A percentile compares a stretch with the other conserved stretches of the same genome.
These are phyloP conservation scores for Thuidium tamariscinum DNA, from an alignment of 225 moss, liverwort and hornwort genomes.

Conservation along the genomic window DNA sequence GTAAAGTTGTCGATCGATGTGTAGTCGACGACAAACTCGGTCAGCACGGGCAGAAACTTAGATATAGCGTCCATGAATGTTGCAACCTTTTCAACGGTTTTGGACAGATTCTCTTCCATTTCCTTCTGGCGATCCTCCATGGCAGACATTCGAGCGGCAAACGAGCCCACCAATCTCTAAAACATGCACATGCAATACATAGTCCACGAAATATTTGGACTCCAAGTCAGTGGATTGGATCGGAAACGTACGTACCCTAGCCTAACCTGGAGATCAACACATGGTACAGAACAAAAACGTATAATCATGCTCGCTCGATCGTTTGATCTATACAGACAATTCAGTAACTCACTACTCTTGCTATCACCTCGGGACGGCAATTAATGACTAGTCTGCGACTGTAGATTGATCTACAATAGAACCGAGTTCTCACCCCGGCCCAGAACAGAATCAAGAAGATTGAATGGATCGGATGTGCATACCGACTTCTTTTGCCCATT, in stretches of 20 bases:
- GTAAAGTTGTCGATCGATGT: background rate
- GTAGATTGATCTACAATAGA: background rate
- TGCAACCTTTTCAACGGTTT: accelerated
- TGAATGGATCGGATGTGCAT: too few species aligned
- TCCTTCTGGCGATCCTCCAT: background rate
- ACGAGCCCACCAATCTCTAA: background rate
- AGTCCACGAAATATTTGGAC: background rate
- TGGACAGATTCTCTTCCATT: accelerated
- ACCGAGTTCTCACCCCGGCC: background rate
- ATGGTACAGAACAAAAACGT: background rate
- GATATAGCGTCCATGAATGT: accelerated
- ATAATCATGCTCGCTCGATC: background rate
- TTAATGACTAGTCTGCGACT: background rate
- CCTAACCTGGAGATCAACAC: background rate
- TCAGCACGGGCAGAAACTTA: accelerated
- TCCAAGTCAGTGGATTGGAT: background rate
- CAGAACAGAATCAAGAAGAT: background rate
- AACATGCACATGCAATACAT: background rate
- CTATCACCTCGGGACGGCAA: background rate
- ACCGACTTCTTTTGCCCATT: background rate
- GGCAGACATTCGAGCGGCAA: background rate
- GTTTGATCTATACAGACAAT: background rate
- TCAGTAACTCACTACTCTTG: background rate
- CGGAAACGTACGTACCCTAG: background rate
- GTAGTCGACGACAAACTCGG: too few species aligned